These are phyloP conservation scores for Rhamnella rubrinervis DNA, from an alignment of 331 rosid species.

Conservation along the genomic window DNA sequence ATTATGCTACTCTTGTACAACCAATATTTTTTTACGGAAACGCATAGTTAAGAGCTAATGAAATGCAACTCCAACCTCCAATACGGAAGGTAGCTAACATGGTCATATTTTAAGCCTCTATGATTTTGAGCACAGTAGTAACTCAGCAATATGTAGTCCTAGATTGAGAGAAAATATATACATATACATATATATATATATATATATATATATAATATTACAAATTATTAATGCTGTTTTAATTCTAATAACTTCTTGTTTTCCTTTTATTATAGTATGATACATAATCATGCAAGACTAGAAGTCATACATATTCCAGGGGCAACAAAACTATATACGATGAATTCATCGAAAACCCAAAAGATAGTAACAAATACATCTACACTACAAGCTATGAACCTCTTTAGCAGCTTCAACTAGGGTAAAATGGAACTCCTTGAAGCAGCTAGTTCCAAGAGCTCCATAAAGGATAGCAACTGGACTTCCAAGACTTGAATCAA, in stretches of 20 bases:
- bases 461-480: constrained; percentile 87
- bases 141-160: constrained; percentile 3
- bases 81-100: not conserved
- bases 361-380: constrained; percentile 7
- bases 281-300: not conserved
- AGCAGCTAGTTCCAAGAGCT: constrained; percentile 85
- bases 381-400: constrained; percentile 39
- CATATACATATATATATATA: not conserved
- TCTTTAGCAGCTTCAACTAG: constrained; percentile 75
- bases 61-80: not conserved
- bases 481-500: constrained; percentile 59
- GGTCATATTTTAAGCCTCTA: not conserved
- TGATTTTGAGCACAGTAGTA: not conserved
- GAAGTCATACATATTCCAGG: constrained; percentile 6
- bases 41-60: not conserved
- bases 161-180: not conserved
- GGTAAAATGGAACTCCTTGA: constrained; percentile 69
- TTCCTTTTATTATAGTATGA: not conserved
- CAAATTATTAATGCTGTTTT: not conserved
- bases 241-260: not conserved
- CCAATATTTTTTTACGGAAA: not conserved
- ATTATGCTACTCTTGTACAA: not conserved
- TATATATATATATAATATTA: not conserved
- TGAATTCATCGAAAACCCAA: not conserved
- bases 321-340: constrained; percentile 7